Evolutionary conservation across 2,329 filamentous ascomycete genomes (phyloP), one percentile per base, ranked within the genome.

Genomic region (Cyphellophora europaea): DNA sequence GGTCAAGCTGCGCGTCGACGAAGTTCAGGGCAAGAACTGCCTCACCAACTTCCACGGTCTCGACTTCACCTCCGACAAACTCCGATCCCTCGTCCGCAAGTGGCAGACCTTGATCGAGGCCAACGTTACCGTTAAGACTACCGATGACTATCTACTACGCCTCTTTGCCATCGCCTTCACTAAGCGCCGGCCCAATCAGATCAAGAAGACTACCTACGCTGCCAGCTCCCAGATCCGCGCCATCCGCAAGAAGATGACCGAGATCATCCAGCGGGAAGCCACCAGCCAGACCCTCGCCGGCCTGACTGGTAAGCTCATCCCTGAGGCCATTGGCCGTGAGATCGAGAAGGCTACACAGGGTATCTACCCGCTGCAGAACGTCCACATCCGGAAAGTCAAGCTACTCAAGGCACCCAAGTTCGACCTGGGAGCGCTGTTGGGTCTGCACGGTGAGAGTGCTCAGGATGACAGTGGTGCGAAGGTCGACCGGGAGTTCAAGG

Each of bases 361-460:
- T 69, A 98, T 98, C 72, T 98, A 98, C 74, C 91, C 91, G 54
- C 83, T 98, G 62, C 91, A 96, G 77, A 94, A 96, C 70, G 91
- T 96, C 60, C 91, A 98, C 77, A 94, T 98, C 70, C 88, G 91
- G 71, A 98, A 98, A 80, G 89, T 98, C 61, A 98, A 98, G 82
- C 84, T 98, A 55, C 76, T 98, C 56, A 98, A 98, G 82, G 69
- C 81, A 52, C 91, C 91, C 62, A 98, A 98, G 78, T 96, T 98
- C 74, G 91, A 98, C 63, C 82, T 98, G 51, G 91, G 91, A 69
- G 82, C 85, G 56, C 79, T 98, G 54, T 82, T 98, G 67, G 82
- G 82, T 66, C 82, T 98, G 57, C 91, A 98, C 74, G 91, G 91
- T 70, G 91, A 98, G 77, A 93, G 88, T 47, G 81, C 78, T 60